phyloP scores from a whole-genome alignment of 768 basidiomycete species.

The Leccinum subgranulosum region DNA sequence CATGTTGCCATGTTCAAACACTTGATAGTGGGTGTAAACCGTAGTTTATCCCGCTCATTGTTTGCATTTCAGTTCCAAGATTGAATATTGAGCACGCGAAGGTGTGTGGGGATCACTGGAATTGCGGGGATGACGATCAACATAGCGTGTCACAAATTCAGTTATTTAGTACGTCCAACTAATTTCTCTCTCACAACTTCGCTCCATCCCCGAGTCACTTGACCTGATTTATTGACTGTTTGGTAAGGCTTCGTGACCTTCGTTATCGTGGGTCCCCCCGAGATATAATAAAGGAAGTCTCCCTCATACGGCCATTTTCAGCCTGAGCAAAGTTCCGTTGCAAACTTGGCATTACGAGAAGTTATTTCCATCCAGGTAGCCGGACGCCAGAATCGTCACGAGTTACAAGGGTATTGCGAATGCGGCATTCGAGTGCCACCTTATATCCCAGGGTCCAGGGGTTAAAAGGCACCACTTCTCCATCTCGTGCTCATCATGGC shows the following conservation, averaged over 20 bases:
- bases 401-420: not conserved
- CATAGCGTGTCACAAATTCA: not conserved
- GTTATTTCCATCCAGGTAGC: not conserved
- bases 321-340: not conserved
- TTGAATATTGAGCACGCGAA: not conserved
- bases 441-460: not conserved
- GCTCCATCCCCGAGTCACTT: not conserved
- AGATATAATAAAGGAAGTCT: not conserved
- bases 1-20: not conserved
- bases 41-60: not conserved
- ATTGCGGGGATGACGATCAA: not conserved
- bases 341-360: not conserved
- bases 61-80: not conserved
- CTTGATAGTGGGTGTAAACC: not conserved
- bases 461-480: not conserved
- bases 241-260: not conserved
- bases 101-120: not conserved
- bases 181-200: not conserved
- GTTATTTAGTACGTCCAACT: not conserved
- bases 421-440: not conserved
- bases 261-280: not conserved
- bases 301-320: not conserved
- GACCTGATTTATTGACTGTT: not conserved
- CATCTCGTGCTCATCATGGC: slow-evolving; percentile 12
- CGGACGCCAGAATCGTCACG: not conserved